Evolutionary conservation across 257 asterid species (phyloP).

Genomic region (Asclepias syriaca): DNA sequence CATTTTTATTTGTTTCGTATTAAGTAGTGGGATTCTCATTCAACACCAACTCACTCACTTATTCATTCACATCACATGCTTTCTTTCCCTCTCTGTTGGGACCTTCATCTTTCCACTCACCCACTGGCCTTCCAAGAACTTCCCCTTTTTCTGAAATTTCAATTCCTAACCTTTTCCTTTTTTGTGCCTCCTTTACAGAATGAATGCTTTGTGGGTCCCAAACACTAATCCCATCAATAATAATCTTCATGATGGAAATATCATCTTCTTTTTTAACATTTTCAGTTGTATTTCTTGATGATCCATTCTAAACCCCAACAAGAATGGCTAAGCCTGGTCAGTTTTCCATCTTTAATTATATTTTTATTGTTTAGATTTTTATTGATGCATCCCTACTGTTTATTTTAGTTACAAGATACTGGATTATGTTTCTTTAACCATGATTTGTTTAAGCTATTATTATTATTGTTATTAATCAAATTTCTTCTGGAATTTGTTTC

Average conservation of each 20-base stretch:
- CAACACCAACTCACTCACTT: slow-evolving; percentile 33
- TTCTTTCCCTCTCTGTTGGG: too few species aligned
- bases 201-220: slow-evolving; percentile 55
- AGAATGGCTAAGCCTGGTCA: slow-evolving; percentile 36
- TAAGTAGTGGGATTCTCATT: slow-evolving; percentile 79
- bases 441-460: neutral
- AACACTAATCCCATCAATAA: slow-evolving; percentile 27
- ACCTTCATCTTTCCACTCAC: slow-evolving; percentile 10
- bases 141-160: slow-evolving; percentile 7
- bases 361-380: neutral
- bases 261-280: slow-evolving; percentile 18
- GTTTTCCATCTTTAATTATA: slow-evolving; percentile 17
- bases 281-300: slow-evolving; percentile 22
- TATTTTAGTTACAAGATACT: slow-evolving; percentile 4
- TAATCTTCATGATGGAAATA: slow-evolving; percentile 22
- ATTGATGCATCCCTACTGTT: neutral
- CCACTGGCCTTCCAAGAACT: slow-evolving; percentile 23
- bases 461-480: slow-evolving; percentile 1
- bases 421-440: neutral
- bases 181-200: slow-evolving; percentile 14
- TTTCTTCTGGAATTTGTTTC: neutral
- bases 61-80: slow-evolving; percentile 15
- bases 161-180: slow-evolving; percentile 10
- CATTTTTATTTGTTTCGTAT: slow-evolving; percentile 26
- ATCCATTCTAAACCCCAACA: slow-evolving; percentile 20